phyloP scores from a whole-genome alignment of 2,329 filamentous ascomycete genomes.

The Triangularia setosa region DNA sequence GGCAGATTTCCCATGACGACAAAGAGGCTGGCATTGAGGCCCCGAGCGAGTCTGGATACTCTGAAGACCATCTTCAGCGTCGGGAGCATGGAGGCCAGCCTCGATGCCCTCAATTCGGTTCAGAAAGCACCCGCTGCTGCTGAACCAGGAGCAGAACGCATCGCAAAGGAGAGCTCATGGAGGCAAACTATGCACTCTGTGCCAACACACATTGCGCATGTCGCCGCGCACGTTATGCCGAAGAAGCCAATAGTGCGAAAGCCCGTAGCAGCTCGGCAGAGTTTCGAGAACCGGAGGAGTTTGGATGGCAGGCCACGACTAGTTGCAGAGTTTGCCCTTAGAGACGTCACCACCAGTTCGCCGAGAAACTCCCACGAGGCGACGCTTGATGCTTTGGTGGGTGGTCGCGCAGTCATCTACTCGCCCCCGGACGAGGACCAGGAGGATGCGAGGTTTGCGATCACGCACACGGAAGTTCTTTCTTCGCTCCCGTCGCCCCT shows the following conservation, averaged over 20 bases:
- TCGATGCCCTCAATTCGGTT: slow-evolving; percentile 22
- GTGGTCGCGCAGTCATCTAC: slow-evolving; percentile 8
- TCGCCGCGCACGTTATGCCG: slow-evolving; percentile 30
- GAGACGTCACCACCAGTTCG: slow-evolving; percentile 7
- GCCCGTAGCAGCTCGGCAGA: slow-evolving; percentile 26
- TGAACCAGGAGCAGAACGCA: neutral
- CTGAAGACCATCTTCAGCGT: slow-evolving; percentile 50
- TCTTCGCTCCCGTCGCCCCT: slow-evolving; percentile 19
- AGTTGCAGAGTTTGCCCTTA: neutral
- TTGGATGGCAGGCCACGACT: slow-evolving; percentile 2
- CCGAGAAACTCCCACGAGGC: slow-evolving; percentile 29
- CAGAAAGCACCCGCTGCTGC: neutral
- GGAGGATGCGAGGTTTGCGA: neutral
- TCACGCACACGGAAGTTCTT: neutral
- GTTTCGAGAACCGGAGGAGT: slow-evolving; percentile 8
- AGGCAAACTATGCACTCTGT: slow-evolving; percentile 27
- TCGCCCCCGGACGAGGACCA: slow-evolving; percentile 19
- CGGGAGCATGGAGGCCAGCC: slow-evolving; percentile 39
- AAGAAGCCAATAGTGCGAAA: slow-evolving; percentile 34
- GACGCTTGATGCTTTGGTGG: slow-evolving; percentile 23
- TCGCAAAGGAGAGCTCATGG: slow-evolving; percentile 20
- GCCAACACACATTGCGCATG: slow-evolving; percentile 27
- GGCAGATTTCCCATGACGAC: slow-evolving; percentile 33
- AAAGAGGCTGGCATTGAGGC: slow-evolving; percentile 36
- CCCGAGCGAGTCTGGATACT: slow-evolving; percentile 44